Evolutionary conservation across 495 filamentous ascomycete species (phyloP).

Genomic region (Oidiodendron maius): DNA sequence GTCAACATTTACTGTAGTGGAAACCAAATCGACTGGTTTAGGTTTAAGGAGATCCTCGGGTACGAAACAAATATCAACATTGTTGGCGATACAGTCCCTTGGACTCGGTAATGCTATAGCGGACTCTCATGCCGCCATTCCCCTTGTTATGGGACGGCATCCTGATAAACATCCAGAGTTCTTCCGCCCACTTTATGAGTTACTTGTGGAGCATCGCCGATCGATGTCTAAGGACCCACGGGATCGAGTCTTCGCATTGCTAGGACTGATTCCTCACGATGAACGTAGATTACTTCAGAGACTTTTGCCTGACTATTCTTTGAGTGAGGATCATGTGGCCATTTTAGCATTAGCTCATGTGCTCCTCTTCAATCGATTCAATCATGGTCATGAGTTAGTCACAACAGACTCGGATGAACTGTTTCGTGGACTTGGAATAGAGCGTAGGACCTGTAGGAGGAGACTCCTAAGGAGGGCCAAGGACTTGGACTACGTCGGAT

Average conservation of each 20-base stretch:
- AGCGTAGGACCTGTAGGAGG: constrained; percentile 7
- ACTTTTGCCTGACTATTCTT: constrained; percentile 19
- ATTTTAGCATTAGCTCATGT: constrained; percentile 20
- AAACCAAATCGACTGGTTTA: constrained; percentile 5
- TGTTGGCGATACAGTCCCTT: neutral
- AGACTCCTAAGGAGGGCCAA: constrained; percentile 12
- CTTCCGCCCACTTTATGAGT: constrained; percentile 16
- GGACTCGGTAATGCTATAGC: neutral
- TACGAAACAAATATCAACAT: constrained; percentile 3
- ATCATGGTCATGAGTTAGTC: neutral
- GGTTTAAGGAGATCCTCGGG: constrained; percentile 20
- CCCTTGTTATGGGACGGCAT: constrained; percentile 8
- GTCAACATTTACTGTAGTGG: constrained; percentile 15
- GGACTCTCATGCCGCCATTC: neutral
- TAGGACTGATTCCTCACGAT: constrained; percentile 13
- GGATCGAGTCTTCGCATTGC: constrained; percentile 22
- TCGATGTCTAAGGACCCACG: constrained; percentile 22
- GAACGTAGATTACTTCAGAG: constrained; percentile 10
- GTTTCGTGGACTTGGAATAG: constrained; percentile 17
- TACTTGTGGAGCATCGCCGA: constrained; percentile 12
- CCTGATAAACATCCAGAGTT: constrained; percentile 5
- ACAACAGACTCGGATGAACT: constrained; percentile 14
- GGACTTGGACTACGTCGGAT: constrained; percentile 7
- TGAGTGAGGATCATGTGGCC: constrained; percentile 14
- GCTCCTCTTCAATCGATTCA: neutral